phyloP scores from a whole-genome alignment of 768 basidiomycete genomes.

The Collybiopsis confluens region DNA sequence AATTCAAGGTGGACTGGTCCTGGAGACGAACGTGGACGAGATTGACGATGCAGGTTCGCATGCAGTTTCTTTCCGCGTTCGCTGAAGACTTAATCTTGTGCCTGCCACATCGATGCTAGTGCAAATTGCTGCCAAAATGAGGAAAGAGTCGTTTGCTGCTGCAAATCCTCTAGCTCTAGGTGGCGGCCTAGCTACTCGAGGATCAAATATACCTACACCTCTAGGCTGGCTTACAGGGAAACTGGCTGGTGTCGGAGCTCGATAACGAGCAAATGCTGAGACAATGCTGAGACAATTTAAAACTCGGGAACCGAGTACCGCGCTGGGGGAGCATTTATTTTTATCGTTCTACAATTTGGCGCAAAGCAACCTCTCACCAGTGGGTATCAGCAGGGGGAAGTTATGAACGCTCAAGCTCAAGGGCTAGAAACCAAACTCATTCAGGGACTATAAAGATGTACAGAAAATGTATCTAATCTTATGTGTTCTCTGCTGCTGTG shows the following conservation, averaged over 20 bases:
- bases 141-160: conserved; percentile 76
- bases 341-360: too few relatives aligned
- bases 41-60: conserved; percentile 66
- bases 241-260: conserved; percentile 60
- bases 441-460: too few relatives aligned
- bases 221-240: conserved; percentile 78
- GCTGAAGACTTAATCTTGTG: neutral
- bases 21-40: conserved; percentile 92
- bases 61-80: conserved; percentile 4
- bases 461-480: neutral
- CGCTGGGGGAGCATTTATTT: too few relatives aligned
- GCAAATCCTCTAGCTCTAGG: conserved; percentile 79
- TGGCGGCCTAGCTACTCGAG: conserved; percentile 57
- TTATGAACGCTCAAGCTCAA: too few relatives aligned
- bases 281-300: too few relatives aligned
- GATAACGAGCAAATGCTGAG: too few relatives aligned
- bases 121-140: conserved; percentile 61
- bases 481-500: neutral
- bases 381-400: neutral
- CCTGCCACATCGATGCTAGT: conserved; percentile 38
- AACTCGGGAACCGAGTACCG: too few relatives aligned
- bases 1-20: conserved; percentile 92
- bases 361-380: neutral
- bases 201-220: conserved; percentile 61
- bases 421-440: too few relatives aligned